Conservation (phyloP, 495 filamentous ascomycete genomes). For the Glonium stellatum region DNA sequence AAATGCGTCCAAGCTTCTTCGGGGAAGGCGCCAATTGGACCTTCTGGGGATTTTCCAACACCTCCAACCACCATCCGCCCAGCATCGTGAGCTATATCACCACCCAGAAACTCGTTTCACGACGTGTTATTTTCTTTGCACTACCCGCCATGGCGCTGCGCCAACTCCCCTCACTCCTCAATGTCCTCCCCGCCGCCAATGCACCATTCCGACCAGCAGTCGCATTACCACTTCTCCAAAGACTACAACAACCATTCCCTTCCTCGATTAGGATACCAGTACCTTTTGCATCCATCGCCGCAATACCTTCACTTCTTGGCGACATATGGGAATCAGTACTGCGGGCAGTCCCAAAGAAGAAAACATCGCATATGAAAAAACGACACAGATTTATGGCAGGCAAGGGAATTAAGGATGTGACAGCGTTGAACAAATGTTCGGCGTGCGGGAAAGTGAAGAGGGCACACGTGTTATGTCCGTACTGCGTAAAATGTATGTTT, state of each 20-base stretch:
- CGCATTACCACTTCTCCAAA: slow-evolving; percentile 26
- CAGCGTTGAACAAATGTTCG: slow-evolving; percentile 74
- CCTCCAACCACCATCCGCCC: slow-evolving; percentile 3
- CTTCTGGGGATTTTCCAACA: slow-evolving; percentile 10
- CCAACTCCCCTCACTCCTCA: slow-evolving; percentile 28
- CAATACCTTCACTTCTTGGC: slow-evolving; percentile 55
- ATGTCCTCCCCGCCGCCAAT: slow-evolving; percentile 33
- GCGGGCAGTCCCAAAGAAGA: slow-evolving; percentile 94
- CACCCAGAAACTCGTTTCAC: background rate
- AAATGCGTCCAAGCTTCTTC: slow-evolving; percentile 14
- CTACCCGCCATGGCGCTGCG: slow-evolving; percentile 30
- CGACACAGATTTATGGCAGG: slow-evolving; percentile 87
- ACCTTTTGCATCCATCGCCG: slow-evolving; percentile 46
- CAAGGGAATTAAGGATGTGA: slow-evolving; percentile 87
- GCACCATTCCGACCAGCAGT: slow-evolving; percentile 29
- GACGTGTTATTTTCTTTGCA: background rate
- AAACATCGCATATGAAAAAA: slow-evolving; percentile 95
- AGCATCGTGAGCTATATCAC: background rate
- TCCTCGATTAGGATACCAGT: slow-evolving; percentile 36
- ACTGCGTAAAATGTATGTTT: slow-evolving; percentile 63
- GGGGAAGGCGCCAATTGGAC: slow-evolving; percentile 1
- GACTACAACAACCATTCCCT: slow-evolving; percentile 25
- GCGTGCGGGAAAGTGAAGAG: slow-evolving; percentile 82
- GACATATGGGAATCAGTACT: slow-evolving; percentile 90
- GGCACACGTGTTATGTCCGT: slow-evolving; percentile 77